Evolutionary conservation across 306 rosid genomes (phyloP).

Genomic region (Hippophae gyantsensis): DNA sequence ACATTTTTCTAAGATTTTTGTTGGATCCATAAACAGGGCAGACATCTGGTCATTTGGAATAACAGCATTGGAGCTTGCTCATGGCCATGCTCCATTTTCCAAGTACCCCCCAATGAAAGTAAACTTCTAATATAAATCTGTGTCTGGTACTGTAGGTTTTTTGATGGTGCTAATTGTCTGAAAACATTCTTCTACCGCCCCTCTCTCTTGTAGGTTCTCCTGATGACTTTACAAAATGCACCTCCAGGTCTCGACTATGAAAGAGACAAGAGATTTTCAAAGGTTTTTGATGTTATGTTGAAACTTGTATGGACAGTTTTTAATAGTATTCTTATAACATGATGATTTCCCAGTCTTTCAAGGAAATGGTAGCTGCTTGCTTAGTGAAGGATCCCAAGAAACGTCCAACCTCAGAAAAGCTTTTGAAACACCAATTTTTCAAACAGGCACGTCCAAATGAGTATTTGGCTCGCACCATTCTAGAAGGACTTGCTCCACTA

Average conservation of each 20-base stretch:
- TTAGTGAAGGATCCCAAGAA: constrained; percentile 93
- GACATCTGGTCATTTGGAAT: constrained; percentile 97
- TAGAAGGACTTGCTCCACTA: constrained; percentile 69
- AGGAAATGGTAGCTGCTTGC: constrained; percentile 80
- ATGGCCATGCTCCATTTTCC: constrained; percentile 95
- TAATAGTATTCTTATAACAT: background rate
- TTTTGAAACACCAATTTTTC: constrained; percentile 14
- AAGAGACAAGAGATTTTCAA: constrained; percentile 83
- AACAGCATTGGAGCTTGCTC: constrained; percentile 97
- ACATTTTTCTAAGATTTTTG: background rate
- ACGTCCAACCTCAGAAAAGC: constrained; percentile 50
- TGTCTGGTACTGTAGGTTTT: background rate
- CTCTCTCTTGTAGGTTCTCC: constrained; percentile 57
- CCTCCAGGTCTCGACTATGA: constrained; percentile 98
- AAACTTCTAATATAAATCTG: constrained; percentile 15
- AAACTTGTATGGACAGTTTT: background rate
- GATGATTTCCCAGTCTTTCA: constrained; percentile 51
- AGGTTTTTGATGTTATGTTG: constrained; percentile 31
- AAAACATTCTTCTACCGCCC: constrained; percentile 9
- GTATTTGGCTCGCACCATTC: constrained; percentile 51
- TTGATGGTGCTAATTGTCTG: background rate
- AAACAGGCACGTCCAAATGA: constrained; percentile 53
- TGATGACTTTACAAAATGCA: constrained; percentile 94
- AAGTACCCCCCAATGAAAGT: constrained; percentile 98
- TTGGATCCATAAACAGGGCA: constrained; percentile 44